Evolutionary conservation across 768 basidiomycete genomes (phyloP).

Genomic region (Cyclocybe aegerita): DNA sequence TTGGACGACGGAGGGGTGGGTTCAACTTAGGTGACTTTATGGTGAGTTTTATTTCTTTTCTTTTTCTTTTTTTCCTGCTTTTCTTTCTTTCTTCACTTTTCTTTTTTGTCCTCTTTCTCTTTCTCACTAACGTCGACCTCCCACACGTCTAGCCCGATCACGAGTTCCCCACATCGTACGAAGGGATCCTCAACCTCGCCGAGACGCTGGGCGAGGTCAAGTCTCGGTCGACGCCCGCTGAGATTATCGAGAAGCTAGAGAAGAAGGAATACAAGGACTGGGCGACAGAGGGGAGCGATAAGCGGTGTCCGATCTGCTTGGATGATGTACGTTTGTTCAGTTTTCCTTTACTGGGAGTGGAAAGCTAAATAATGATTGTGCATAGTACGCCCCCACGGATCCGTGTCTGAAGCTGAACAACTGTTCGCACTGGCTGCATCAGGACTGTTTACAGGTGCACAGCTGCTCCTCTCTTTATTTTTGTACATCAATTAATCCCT

Average conservation of each 20-base stretch:
- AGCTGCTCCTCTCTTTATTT: neutral
- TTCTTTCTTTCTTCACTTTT: neutral
- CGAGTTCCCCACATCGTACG: constrained; percentile 75
- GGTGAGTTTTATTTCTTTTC: constrained; percentile 35
- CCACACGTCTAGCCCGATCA: constrained; percentile 58
- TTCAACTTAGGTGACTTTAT: constrained; percentile 46
- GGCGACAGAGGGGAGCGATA: constrained; percentile 63
- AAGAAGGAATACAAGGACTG: constrained; percentile 67
- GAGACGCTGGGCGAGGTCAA: constrained; percentile 66
- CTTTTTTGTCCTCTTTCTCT: too few relatives aligned
- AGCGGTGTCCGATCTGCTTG: constrained; percentile 80
- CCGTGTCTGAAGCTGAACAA: constrained; percentile 62
- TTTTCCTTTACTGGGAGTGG: neutral
- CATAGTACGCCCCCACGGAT: constrained; percentile 65
- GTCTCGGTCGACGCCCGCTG: constrained; percentile 60
- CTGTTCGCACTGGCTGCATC: constrained; percentile 82
- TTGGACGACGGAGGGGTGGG: constrained; percentile 8
- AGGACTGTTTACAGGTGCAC: constrained; percentile 71
- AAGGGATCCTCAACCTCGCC: constrained; percentile 59
- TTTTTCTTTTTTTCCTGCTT: neutral
- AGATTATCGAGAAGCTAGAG: constrained; percentile 59
- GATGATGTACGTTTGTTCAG: constrained; percentile 62
- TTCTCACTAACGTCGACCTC: neutral
- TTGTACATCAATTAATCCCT: neutral
- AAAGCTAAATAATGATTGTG: constrained; percentile 6